phyloP scores from a whole-genome alignment of 139 green algal genomes.

The Chlamydomonas sphaeroides region DNA sequence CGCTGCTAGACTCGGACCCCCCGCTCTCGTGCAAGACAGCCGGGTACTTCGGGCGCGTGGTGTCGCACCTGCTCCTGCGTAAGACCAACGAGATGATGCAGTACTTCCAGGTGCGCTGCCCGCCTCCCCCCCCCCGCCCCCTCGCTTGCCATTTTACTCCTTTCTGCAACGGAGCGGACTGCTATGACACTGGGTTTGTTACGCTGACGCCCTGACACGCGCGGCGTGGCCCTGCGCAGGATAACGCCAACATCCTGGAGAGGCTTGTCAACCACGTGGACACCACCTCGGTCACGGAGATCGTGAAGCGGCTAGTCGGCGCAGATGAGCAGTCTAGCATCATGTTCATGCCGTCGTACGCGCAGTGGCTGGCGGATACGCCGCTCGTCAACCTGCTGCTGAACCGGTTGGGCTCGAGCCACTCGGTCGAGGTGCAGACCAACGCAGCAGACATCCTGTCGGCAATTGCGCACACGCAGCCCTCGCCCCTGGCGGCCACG shows the following conservation, averaged over 20 bases:
- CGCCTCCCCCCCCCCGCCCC: too few relatives aligned
- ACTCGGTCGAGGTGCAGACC: constrained; percentile 64
- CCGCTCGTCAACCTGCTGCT: constrained; percentile 80
- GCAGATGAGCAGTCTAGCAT: constrained; percentile 83
- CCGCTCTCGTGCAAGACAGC: constrained; percentile 83
- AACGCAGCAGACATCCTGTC: constrained; percentile 90
- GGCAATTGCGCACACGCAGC: constrained; percentile 79
- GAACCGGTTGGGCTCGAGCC: constrained; percentile 54
- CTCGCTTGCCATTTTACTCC: too few relatives aligned
- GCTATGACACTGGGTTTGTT: too few relatives aligned
- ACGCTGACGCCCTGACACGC: too few relatives aligned
- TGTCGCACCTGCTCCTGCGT: constrained; percentile 82
- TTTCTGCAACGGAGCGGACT: too few relatives aligned
- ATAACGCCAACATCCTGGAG: constrained; percentile 36
- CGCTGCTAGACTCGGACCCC: constrained; percentile 68
- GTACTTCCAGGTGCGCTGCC: constrained; percentile 67
- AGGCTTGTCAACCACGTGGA: constrained; percentile 76
- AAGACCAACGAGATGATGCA: constrained; percentile 77
- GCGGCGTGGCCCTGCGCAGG: background rate
- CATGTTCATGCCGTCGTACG: constrained; percentile 59
- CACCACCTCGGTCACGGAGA: constrained; percentile 84
- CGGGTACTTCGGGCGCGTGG: constrained; percentile 93
- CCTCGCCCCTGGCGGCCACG: constrained; percentile 72
- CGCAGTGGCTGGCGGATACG: constrained; percentile 82
- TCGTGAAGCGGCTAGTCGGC: constrained; percentile 86